A percentile compares a stretch with the other conserved stretches of the same genome.
Conservation (phyloP, 1,284 basidiomycete genomes). For the Cystobasidium pallidum region DNA sequence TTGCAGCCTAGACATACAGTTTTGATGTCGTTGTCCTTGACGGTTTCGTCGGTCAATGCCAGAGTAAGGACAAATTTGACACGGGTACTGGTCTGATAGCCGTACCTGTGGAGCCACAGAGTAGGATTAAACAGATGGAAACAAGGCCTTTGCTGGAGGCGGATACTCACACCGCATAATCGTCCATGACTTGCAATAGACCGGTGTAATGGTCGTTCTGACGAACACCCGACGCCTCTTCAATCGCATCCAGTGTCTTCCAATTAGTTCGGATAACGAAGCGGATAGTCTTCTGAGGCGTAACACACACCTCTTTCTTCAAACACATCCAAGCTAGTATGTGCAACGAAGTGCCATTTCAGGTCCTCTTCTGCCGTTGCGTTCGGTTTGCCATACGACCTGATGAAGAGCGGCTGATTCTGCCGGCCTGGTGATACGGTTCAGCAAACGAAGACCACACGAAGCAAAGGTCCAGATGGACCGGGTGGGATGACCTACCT, state of each 20-base stretch:
- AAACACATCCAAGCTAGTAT: slow-evolving; percentile 55
- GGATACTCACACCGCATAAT: slow-evolving; percentile 54
- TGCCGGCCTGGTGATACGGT: slow-evolving; percentile 27
- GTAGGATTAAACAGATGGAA: slow-evolving; percentile 53
- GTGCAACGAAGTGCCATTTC: slow-evolving; percentile 56
- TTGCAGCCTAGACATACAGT: slow-evolving; percentile 45
- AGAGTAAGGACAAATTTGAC: slow-evolving; percentile 55
- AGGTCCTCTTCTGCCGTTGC: slow-evolving; percentile 47
- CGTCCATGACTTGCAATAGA: slow-evolving; percentile 56
- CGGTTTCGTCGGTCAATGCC: slow-evolving; percentile 54
- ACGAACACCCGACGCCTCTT: slow-evolving; percentile 49
- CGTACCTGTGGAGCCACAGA: slow-evolving; percentile 51
- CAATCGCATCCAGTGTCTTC: neutral
- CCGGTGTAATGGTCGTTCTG: slow-evolving; percentile 56
- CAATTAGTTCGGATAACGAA: slow-evolving; percentile 4
- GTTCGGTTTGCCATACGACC: slow-evolving; percentile 21
- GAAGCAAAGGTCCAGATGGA: too few relatives aligned
- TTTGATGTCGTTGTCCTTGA: slow-evolving; percentile 56
- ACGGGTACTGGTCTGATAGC: slow-evolving; percentile 56
- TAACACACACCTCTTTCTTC: slow-evolving; percentile 54
- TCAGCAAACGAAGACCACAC: neutral
- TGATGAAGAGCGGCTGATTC: slow-evolving; percentile 43
- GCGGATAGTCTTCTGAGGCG: too few relatives aligned
- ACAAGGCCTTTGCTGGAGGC: slow-evolving; percentile 49
- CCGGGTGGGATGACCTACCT: slow-evolving; percentile 7